Percentiles rank a stretch among this genome's conserved stretches.
These are phyloP conservation scores for Dryas alaskensis DNA, from an alignment of 306 rosid genomes.

Conservation along the genomic window DNA sequence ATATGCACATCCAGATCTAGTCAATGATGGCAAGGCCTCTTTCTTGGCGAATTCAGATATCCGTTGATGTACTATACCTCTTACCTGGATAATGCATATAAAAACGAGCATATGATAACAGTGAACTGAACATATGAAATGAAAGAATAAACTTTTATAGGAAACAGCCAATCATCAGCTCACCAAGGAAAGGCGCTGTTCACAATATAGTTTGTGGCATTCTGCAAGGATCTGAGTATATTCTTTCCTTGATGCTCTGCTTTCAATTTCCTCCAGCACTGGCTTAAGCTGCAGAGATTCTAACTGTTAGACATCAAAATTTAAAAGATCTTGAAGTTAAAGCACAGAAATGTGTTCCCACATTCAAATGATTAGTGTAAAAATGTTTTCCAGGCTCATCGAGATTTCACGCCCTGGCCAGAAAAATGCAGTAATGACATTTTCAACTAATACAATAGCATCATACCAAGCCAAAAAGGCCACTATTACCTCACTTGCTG, in stretches of 20 bases:
- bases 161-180: slow-evolving; percentile 45
- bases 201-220: slow-evolving; percentile 92
- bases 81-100: slow-evolving; percentile 53
- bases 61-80: slow-evolving; percentile 81
- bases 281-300: slow-evolving; percentile 79
- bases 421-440: slow-evolving; percentile 5
- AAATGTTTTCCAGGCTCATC: slow-evolving; percentile 21
- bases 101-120: slow-evolving; percentile 14
- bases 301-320: slow-evolving; percentile 27
- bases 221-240: slow-evolving; percentile 84
- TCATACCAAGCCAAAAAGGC: slow-evolving; percentile 13
- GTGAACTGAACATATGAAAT: slow-evolving; percentile 28
- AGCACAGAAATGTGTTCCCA: background rate
- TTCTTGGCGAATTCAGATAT: slow-evolving; percentile 93
- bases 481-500: slow-evolving; percentile 80
- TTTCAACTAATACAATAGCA: slow-evolving; percentile 19
- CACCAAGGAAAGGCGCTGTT: slow-evolving; percentile 95
- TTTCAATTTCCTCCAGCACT: slow-evolving; percentile 85
- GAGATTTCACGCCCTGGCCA: slow-evolving; percentile 8
- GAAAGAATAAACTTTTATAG: slow-evolving; percentile 7
- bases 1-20: slow-evolving; percentile 98
- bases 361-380: slow-evolving; percentile 12
- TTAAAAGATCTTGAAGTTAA: slow-evolving; percentile 3
- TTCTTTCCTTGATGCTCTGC: slow-evolving; percentile 93
- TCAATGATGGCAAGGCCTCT: slow-evolving; percentile 87